phyloP scores from a whole-genome alignment of 2,329 filamentous ascomycete species.

The Magnaporthales sp. region DNA sequence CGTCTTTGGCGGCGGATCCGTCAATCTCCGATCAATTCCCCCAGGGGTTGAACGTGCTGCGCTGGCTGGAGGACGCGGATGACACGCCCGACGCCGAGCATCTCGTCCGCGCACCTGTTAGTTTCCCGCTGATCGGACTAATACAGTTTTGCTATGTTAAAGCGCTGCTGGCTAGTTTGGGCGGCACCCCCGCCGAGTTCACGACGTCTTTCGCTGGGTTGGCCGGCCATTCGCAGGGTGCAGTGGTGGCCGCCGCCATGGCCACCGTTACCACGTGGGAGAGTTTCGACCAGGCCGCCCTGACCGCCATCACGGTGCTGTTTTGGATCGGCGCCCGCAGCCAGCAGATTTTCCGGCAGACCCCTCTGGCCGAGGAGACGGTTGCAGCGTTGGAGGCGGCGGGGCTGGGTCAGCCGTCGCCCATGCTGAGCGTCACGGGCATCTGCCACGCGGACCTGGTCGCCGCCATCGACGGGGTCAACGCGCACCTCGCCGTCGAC shows the following conservation, averaged over 20 bases:
- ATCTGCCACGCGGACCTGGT: constrained; percentile 81
- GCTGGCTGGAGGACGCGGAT: constrained; percentile 84
- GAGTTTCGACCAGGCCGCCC: constrained; percentile 72
- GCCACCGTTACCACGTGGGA: constrained; percentile 90
- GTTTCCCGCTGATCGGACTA: constrained; percentile 89
- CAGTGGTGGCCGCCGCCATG: constrained; percentile 87
- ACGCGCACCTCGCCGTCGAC: constrained; percentile 87
- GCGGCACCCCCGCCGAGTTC: constrained; percentile 80
- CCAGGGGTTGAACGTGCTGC: constrained; percentile 88
- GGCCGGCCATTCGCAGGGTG: constrained; percentile 93
- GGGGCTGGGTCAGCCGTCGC: constrained; percentile 86
- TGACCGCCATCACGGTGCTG: constrained; percentile 78
- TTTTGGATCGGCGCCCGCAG: constrained; percentile 98
- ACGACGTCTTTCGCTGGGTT: constrained; percentile 76
- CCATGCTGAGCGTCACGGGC: constrained; percentile 96
- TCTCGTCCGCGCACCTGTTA: constrained; percentile 87
- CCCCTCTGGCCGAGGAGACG: constrained; percentile 81
- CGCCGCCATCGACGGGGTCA: constrained; percentile 92
- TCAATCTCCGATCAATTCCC: constrained; percentile 90
- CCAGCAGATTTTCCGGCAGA: constrained; percentile 93
- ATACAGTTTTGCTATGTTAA: constrained; percentile 94
- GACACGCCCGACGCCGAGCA: constrained; percentile 94
- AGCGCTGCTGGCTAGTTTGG: constrained; percentile 85
- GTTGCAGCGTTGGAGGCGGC: constrained; percentile 88
- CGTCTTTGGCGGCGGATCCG: constrained; percentile 71